Evolutionary conservation across 2,329 filamentous ascomycete species (phyloP).

Genomic region (Paracoccidioides brasiliensis): DNA sequence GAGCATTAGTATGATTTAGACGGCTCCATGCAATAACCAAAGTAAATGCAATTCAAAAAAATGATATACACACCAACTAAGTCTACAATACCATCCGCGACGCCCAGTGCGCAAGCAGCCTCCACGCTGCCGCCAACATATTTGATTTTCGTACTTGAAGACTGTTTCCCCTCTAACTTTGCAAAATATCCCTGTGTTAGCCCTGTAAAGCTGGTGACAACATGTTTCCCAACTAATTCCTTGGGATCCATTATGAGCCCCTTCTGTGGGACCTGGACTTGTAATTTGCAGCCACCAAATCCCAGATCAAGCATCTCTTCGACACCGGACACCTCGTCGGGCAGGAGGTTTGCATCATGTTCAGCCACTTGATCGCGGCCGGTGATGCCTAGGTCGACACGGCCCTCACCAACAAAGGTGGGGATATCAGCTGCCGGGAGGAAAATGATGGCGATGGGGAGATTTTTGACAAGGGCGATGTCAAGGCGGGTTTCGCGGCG

Average conservation of each 20-base stretch:
- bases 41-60: not conserved
- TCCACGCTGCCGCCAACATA: conserved; percentile 95
- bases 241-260: conserved; percentile 55
- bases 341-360: conserved; percentile 51
- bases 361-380: conserved; percentile 86
- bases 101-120: conserved; percentile 86
- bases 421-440: conserved; percentile 95
- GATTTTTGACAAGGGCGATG: conserved; percentile 94
- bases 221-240: conserved; percentile 79
- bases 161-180: conserved; percentile 48
- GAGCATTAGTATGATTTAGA: conserved; percentile 3
- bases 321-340: conserved; percentile 43
- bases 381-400: conserved; percentile 88
- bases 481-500: conserved; percentile 87
- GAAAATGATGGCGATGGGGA: conserved; percentile 89
- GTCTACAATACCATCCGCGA: conserved; percentile 94
- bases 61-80: conserved; percentile 61
- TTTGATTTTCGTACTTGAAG: conserved; percentile 62
- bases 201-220: conserved; percentile 89
- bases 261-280: conserved; percentile 92
- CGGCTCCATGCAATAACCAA: not conserved
- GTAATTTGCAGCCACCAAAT: conserved; percentile 82
- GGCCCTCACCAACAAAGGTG: conserved; percentile 89
- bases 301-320: conserved; percentile 81
- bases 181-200: conserved; percentile 75